A percentile compares a stretch with the other conserved stretches of the same genome.
phyloP scores from a whole-genome alignment of 163 green algal species.

The Scenedesmus sp. region DNA sequence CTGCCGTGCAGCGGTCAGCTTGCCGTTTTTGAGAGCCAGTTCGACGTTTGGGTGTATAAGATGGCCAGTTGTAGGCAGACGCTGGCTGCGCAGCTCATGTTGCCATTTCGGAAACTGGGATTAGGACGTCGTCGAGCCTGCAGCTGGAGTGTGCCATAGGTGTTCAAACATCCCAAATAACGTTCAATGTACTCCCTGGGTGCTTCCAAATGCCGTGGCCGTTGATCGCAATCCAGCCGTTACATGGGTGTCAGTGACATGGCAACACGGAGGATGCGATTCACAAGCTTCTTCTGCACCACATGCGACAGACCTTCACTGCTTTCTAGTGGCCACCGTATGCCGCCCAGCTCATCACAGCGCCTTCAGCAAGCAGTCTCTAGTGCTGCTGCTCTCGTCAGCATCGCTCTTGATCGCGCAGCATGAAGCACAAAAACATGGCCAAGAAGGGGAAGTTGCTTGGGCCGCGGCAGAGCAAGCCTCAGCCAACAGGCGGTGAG shows the following conservation, averaged over 20 bases:
- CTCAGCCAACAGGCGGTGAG: background rate
- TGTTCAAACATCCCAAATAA: background rate
- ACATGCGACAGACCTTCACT: background rate
- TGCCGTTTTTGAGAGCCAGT: background rate
- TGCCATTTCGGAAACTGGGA: constrained; percentile 1
- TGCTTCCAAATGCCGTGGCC: background rate
- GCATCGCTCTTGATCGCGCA: background rate
- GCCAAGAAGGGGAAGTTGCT: background rate
- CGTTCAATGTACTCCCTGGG: background rate
- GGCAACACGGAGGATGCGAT: background rate
- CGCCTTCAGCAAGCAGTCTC: background rate
- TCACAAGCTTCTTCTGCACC: background rate
- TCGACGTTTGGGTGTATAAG: background rate
- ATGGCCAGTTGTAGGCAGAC: background rate
- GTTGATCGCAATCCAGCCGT: background rate
- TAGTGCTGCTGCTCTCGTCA: background rate
- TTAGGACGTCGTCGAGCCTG: background rate
- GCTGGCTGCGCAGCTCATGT: background rate
- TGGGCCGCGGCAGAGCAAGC: background rate
- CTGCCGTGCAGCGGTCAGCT: constrained; percentile 14
- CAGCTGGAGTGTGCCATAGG: background rate
- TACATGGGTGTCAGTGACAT: background rate
- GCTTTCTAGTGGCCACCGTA: too few relatives aligned
- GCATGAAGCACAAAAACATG: constrained; percentile 3
- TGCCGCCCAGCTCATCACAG: background rate